A percentile compares a stretch with the other conserved stretches of the same genome.
These are phyloP conservation scores for Bolboschoenoplectus hybrid DNA, from an alignment of 202 grass and related monocot species.

Conservation along the genomic window DNA sequence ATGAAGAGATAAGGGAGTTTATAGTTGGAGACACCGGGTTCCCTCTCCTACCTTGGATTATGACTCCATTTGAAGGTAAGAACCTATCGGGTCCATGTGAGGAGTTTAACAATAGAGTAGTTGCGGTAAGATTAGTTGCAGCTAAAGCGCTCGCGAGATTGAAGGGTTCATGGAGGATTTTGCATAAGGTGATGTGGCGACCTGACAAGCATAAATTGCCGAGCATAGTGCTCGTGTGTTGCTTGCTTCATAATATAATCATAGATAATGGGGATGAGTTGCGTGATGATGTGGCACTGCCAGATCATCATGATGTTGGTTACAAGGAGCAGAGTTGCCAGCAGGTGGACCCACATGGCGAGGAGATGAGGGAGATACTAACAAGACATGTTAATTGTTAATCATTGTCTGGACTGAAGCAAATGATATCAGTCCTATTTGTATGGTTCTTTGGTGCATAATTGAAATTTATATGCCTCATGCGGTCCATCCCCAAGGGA, in stretches of 20 bases:
- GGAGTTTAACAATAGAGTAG: slow-evolving; percentile 60
- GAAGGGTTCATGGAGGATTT: slow-evolving; percentile 96
- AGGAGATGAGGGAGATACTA: slow-evolving; percentile 72
- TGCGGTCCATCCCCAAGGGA: neutral
- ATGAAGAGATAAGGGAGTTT: slow-evolving; percentile 76
- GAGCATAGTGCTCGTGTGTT: slow-evolving; percentile 96
- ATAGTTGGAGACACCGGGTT: slow-evolving; percentile 71
- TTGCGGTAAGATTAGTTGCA: slow-evolving; percentile 57
- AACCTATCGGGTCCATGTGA: slow-evolving; percentile 51
- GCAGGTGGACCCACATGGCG: slow-evolving; percentile 59
- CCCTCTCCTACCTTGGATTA: slow-evolving; percentile 81
- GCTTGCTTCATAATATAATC: slow-evolving; percentile 95
- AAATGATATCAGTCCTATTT: slow-evolving; percentile 8
- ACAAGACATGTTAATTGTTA: slow-evolving; percentile 55
- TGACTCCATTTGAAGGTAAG: slow-evolving; percentile 75
- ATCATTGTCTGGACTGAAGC: slow-evolving; percentile 1
- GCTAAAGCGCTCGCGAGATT: slow-evolving; percentile 63
- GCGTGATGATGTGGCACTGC: slow-evolving; percentile 54
- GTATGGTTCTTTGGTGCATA: neutral
- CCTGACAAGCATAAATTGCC: slow-evolving; percentile 96
- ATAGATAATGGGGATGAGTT: slow-evolving; percentile 78
- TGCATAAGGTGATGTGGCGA: slow-evolving; percentile 98
- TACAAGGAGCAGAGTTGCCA: slow-evolving; percentile 61
- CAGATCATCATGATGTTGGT: slow-evolving; percentile 78
- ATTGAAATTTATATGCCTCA: neutral